These are phyloP conservation scores for Amoeboaphelidium protococcarum DNA, from an alignment of 371 early-diverging fungal species.

Conservation along the genomic window DNA sequence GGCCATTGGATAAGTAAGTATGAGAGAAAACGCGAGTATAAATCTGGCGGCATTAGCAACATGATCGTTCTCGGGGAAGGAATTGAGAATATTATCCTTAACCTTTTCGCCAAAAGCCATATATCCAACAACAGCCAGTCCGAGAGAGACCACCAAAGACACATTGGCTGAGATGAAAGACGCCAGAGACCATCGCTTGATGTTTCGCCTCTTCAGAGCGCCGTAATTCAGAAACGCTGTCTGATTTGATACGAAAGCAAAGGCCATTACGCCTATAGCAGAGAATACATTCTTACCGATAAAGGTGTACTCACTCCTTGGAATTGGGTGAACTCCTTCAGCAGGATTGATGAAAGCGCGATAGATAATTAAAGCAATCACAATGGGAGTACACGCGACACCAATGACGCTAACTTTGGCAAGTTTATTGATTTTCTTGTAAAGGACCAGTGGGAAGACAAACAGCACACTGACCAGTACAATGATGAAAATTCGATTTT, in stretches of 20 bases:
- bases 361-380: no score
- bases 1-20: constrained; percentile 20
- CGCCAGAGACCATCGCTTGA: constrained; percentile 39
- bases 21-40: constrained; percentile 55
- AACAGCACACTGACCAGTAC: no score
- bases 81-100: constrained; percentile 45
- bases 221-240: constrained; percentile 51
- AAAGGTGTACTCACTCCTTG: constrained; percentile 16
- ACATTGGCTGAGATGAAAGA: constrained; percentile 37
- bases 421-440: no score
- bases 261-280: constrained; percentile 47
- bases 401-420: no score
- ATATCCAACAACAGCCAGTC: constrained; percentile 34
- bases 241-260: constrained; percentile 66
- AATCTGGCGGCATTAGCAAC: constrained; percentile 47
- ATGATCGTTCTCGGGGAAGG: constrained; percentile 35
- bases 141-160: constrained; percentile 31
- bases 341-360: no score
- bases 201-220: constrained; percentile 32
- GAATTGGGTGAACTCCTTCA: no score
- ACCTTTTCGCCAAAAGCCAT: constrained; percentile 41
- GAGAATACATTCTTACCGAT: constrained; percentile 37
- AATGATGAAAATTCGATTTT: no score
- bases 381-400: no score
- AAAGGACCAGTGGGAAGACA: no score